phyloP scores from a whole-genome alignment of 1,284 basidiomycete species.

The Cutaneotrichosporon daszewskae region DNA sequence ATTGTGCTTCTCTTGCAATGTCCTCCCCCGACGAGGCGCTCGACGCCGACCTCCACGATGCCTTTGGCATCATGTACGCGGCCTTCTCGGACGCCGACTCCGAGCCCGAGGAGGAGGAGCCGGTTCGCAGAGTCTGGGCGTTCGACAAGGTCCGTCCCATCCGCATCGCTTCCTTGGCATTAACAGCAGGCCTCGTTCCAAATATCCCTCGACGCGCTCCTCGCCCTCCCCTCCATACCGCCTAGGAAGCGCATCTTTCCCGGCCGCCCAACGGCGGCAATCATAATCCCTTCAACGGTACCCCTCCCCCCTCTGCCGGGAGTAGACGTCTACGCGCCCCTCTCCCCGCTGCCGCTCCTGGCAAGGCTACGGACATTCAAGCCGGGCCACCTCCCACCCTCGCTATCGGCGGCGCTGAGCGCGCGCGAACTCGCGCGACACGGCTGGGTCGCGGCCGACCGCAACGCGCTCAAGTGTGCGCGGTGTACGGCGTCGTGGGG shows the following conservation, averaged over 20 bases:
- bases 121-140: background rate
- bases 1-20: too few species aligned
- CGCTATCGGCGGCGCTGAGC: constrained; percentile 13
- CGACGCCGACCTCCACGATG: constrained; percentile 15
- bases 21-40: background rate
- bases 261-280: background rate
- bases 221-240: background rate
- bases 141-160: background rate
- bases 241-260: constrained; percentile 7
- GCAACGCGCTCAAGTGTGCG: constrained; percentile 22
- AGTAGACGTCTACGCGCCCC: constrained; percentile 24
- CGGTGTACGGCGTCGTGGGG: constrained; percentile 12
- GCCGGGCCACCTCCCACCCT: constrained; percentile 17
- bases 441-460: constrained; percentile 27
- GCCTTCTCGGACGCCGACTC: constrained; percentile 14
- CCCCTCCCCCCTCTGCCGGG: constrained; percentile 21
- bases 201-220: constrained; percentile 6
- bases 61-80: constrained; percentile 11
- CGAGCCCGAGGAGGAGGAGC: constrained; percentile 9
- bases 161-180: background rate
- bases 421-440: constrained; percentile 18
- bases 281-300: constrained; percentile 21
- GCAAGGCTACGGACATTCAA: constrained; percentile 29
- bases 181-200: constrained; percentile 7
- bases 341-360: constrained; percentile 33